phyloP scores from a whole-genome alignment of 108 stramenopile species.

The Fistulifera solaris region DNA sequence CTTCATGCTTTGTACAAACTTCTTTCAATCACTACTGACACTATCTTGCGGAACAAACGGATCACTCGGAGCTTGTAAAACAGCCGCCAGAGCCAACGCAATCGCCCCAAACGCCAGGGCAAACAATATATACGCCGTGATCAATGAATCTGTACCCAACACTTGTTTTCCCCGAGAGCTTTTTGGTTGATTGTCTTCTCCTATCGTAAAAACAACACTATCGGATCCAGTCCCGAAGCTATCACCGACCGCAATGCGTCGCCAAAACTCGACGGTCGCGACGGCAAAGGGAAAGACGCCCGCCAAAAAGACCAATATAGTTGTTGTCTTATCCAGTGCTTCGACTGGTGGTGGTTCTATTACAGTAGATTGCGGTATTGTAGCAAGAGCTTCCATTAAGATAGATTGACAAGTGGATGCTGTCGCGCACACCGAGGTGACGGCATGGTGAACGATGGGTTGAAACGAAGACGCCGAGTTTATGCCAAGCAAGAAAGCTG shows the following conservation, averaged over 20 bases:
- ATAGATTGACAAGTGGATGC: not conserved
- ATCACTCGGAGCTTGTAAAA: too few relatives aligned
- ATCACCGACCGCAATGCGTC: conserved; percentile 73
- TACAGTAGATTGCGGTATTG: not conserved
- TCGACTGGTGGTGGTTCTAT: not conserved
- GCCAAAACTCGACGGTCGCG: conserved; percentile 85
- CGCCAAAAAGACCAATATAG: conserved; percentile 30
- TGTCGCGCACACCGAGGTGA: not conserved
- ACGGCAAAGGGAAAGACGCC: conserved; percentile 48
- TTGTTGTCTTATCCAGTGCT: not conserved
- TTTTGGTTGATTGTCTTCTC: conserved; percentile 44
- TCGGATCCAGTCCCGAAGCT: conserved; percentile 77
- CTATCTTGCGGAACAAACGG: too few relatives aligned
- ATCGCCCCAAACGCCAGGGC: conserved; percentile 45
- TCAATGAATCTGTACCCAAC: conserved; percentile 55
- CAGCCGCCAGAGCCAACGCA: conserved; percentile 30
- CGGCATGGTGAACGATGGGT: too few relatives aligned
- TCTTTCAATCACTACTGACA: too few relatives aligned
- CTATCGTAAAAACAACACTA: conserved; percentile 52
- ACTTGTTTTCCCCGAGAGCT: conserved; percentile 53
- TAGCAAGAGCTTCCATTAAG: not conserved
- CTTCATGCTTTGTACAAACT: too few relatives aligned
- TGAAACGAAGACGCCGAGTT: too few relatives aligned
- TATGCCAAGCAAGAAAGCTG: too few relatives aligned
- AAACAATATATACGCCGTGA: conserved; percentile 69